Conservation (phyloP, 2,329 filamentous ascomycete species). For the Beauveria brongniartii region DNA sequence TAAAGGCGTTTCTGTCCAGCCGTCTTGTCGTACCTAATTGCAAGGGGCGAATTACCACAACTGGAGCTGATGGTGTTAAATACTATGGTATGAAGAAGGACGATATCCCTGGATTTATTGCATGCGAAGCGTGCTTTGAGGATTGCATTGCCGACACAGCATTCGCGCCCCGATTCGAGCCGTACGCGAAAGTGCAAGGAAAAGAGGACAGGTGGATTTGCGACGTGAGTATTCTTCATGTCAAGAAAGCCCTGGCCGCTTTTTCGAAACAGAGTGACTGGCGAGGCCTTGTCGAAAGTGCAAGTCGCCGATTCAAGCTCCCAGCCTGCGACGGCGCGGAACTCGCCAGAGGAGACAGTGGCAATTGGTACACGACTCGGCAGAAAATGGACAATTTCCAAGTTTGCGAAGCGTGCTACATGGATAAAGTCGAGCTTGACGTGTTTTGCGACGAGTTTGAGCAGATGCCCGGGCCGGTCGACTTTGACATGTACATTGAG, state of each 20-base stretch:
- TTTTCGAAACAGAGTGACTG: slow-evolving; percentile 21
- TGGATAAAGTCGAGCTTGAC: slow-evolving; percentile 25
- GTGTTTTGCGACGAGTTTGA: slow-evolving; percentile 22
- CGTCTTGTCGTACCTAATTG: slow-evolving; percentile 22
- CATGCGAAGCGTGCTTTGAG: slow-evolving; percentile 32
- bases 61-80: slow-evolving; percentile 19
- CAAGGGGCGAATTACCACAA: slow-evolving; percentile 17
- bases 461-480: slow-evolving; percentile 12
- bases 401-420: slow-evolving; percentile 27
- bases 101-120: slow-evolving; percentile 25
- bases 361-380: slow-evolving; percentile 21
- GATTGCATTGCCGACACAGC: slow-evolving; percentile 22
- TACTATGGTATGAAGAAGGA: slow-evolving; percentile 24
- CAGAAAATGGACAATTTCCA: slow-evolving; percentile 19
- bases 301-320: slow-evolving; percentile 17
- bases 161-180: slow-evolving; percentile 24
- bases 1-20: slow-evolving; percentile 22
- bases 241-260: slow-evolving; percentile 15
- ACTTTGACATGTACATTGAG: slow-evolving; percentile 18
- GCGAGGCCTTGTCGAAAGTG: slow-evolving; percentile 20
- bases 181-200: slow-evolving; percentile 17
- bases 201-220: slow-evolving; percentile 25
- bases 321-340: slow-evolving; percentile 23
- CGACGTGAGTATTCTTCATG: slow-evolving; percentile 21
- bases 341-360: slow-evolving; percentile 11